Evolutionary conservation across 2,329 filamentous ascomycete genomes (phyloP), one percentile per base, ranked within the genome.

Genomic region (Periconia sp.): DNA sequence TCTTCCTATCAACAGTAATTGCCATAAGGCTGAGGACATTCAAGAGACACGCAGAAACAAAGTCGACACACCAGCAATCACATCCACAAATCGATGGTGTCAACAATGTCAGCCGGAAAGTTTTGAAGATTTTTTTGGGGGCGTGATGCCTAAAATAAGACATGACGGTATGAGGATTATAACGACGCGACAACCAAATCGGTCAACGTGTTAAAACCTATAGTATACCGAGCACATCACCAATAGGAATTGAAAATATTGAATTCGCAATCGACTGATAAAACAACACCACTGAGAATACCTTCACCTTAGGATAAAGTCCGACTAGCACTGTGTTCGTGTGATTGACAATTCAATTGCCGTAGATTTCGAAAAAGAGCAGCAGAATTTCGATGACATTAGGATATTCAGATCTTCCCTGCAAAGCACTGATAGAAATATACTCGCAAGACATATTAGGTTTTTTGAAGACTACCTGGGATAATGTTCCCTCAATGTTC

Each of bases 141-240:
- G 20, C 3, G 18, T 23, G 41, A 43, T 43, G 5, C 41, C 41
- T 3, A 43, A 23, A 23, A 43, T 7, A 3, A 43, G 41, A 17
- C 7, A 19, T 8, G 18, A 13, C 10, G 41, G 7, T 43, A 15
- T 43, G 11, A 43, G 17, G 14, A 43, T 43, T 6, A 44, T 44
- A 30, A 43, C 49, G 7, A 44, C 45, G 18, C 45, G 45, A 13
- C 49, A 33, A 2, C 49, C 49, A 2, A 51, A 27, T 17, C 45
- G 49, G 33, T 51, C 49, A 3, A 51, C n/a, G n/a, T 44, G 11
- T 40, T 23, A 27, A 51, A 31, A 33, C 49, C 49, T n/a, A 35
- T 1, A 51, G 42, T 43, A 51, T 51, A 13, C 49, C 49, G 7
- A 51, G 31, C 17, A 51, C 46, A 35, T 45, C 45, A 6, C 49